Evolutionary conservation across 768 basidiomycete genomes (phyloP).

Genomic region (Megacollybia marginata): DNA sequence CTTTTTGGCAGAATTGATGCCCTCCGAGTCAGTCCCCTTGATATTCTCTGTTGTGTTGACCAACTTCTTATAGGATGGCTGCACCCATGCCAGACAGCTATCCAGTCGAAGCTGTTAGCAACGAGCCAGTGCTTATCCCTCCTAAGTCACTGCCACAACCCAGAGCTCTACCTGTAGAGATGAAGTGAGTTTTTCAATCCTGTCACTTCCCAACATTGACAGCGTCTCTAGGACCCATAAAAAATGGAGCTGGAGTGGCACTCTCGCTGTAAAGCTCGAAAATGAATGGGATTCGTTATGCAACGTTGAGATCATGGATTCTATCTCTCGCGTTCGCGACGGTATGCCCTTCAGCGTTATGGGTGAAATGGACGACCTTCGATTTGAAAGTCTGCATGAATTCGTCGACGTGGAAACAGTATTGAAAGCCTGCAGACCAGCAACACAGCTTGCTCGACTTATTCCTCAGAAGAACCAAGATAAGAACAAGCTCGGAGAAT

Average conservation of each 20-base stretch:
- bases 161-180: background rate
- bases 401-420: constrained; percentile 38
- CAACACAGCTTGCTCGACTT: constrained; percentile 48
- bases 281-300: constrained; percentile 38
- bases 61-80: background rate
- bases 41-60: background rate
- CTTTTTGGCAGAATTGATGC: too few species aligned
- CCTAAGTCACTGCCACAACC: background rate
- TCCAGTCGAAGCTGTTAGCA: background rate
- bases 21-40: too few species aligned
- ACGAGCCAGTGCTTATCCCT: background rate
- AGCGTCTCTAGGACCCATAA: constrained; percentile 39
- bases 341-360: constrained; percentile 45
- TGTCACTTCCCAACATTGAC: background rate
- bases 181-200: background rate
- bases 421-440: constrained; percentile 38
- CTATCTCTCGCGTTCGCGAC: constrained; percentile 27
- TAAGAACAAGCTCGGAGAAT: background rate
- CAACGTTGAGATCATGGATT: constrained; percentile 39
- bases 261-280: constrained; percentile 35
- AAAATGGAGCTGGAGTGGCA: constrained; percentile 62
- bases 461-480: constrained; percentile 16
- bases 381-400: constrained; percentile 41
- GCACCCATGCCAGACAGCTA: background rate
- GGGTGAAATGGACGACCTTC: constrained; percentile 34